A percentile compares a stretch with the other conserved stretches of the same genome.
phyloP scores from a whole-genome alignment of 345 rosid genomes.

The Euphorbia pulcherrima region DNA sequence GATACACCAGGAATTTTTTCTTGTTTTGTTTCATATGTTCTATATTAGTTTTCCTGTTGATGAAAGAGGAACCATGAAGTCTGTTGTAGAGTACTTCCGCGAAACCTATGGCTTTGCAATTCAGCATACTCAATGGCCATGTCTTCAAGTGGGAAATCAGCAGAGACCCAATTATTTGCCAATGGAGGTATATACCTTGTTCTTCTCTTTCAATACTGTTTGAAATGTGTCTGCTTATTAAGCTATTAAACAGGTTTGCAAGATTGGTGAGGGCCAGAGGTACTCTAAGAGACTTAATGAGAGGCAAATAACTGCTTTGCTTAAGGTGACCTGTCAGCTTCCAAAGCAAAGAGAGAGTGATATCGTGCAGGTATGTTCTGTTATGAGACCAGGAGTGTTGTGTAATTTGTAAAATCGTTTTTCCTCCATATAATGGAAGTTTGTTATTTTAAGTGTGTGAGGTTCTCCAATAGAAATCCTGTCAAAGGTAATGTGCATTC shows the following conservation, averaged over 20 bases:
- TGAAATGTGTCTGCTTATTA: not conserved
- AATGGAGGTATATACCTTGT: conserved; percentile 59
- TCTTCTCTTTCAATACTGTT: not conserved
- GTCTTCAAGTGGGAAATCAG: conserved; percentile 90
- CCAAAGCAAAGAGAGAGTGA: conserved; percentile 79
- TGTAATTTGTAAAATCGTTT: no score
- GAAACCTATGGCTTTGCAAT: conserved; percentile 76
- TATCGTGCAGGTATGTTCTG: conserved; percentile 52
- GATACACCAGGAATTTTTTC: no score
- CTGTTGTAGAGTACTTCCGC: conserved; percentile 76
- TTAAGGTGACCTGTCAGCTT: conserved; percentile 91
- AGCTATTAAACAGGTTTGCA: conserved; percentile 58
- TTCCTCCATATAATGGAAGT: no score
- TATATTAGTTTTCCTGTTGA: conserved; percentile 72
- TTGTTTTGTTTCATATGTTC: not conserved
- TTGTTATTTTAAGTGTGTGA: no score
- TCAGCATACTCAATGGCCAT: conserved; percentile 76
- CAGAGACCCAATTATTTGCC: conserved; percentile 91
- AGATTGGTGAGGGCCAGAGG: conserved; percentile 95
- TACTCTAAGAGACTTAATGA: conserved; percentile 92
- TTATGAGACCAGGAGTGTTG: not conserved
- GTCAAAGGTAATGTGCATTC: no score
- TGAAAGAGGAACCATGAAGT: conserved; percentile 80
- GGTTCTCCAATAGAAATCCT: no score
- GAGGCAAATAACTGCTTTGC: conserved; percentile 83